Evolutionary conservation across 345 rosid species (phyloP).

Genomic region (Salix koriyanagi): DNA sequence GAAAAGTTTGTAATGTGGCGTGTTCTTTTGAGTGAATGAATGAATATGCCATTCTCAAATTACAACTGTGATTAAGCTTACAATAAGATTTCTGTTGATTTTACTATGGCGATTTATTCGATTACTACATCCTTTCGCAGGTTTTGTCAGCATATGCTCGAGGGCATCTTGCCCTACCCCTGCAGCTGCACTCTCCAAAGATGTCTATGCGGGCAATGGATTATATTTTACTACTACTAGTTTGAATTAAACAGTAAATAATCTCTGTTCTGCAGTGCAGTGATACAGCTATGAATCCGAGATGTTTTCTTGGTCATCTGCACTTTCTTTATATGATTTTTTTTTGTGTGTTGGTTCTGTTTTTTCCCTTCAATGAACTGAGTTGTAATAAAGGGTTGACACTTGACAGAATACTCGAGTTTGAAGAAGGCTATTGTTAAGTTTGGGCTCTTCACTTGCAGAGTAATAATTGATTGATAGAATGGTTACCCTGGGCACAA

Average conservation of each 20-base stretch:
- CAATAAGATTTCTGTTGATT: background rate
- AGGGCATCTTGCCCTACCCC: background rate
- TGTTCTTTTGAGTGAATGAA: background rate
- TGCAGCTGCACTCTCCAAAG: background rate
- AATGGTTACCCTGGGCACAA: too few species aligned
- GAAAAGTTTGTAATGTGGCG: background rate
- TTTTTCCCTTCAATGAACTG: background rate
- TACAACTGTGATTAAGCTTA: background rate
- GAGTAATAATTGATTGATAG: too few species aligned
- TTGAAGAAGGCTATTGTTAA: background rate
- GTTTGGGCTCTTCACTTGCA: background rate
- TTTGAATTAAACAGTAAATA: background rate
- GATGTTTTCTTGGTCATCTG: background rate
- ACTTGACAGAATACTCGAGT: background rate
- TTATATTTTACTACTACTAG: too few species aligned
- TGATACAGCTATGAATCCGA: background rate
- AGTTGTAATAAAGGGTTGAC: background rate
- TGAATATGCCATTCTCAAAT: background rate
- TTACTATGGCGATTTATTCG: background rate
- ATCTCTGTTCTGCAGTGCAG: background rate
- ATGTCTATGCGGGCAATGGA: background rate
- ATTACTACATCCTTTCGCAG: background rate
- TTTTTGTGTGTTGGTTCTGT: background rate
- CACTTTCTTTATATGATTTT: background rate
- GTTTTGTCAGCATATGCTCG: background rate